Percentiles rank a stretch among this genome's conserved stretches.
phyloP scores from a whole-genome alignment of 1,139 yeast genomes.

The Geotrichum phurueaensis region DNA sequence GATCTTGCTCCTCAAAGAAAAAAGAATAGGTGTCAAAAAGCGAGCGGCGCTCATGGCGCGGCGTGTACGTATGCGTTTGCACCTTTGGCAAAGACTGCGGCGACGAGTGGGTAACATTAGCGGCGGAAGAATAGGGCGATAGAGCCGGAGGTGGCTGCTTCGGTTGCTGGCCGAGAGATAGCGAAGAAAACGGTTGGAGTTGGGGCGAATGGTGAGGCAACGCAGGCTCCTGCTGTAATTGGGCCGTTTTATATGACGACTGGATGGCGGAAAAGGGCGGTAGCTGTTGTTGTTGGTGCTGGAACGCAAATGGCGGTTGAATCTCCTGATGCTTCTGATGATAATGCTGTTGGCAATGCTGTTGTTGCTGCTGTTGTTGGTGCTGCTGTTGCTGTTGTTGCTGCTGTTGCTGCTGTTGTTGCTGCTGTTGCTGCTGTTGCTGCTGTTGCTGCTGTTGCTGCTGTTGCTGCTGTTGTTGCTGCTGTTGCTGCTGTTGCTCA shows the following conservation, averaged over 20 bases:
- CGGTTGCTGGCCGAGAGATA: neutral
- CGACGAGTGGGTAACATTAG: too few relatives aligned
- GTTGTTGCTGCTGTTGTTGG: neutral
- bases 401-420: neutral
- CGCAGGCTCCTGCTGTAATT: neutral
- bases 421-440: neutral
- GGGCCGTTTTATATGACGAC: neutral
- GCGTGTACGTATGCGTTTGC: neutral
- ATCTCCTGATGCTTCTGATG: neutral
- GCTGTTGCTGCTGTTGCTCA: too few relatives aligned
- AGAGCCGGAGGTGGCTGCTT: neutral
- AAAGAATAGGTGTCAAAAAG: neutral
- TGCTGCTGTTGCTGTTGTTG: neutral
- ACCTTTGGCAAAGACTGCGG: too few relatives aligned
- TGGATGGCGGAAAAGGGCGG: neutral
- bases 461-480: neutral
- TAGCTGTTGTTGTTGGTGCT: neutral
- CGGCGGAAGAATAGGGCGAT: neutral
- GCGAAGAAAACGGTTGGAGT: neutral
- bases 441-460: neutral
- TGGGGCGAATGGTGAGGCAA: too few relatives aligned
- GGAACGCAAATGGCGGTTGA: neutral
- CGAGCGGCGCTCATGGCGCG: neutral
- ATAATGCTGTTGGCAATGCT: neutral
- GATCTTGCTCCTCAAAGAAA: constrained; percentile 2